Percentiles rank a stretch among this genome's conserved stretches.
phyloP scores from a whole-genome alignment of 768 basidiomycete species.

The Gymnopilus junonius region DNA sequence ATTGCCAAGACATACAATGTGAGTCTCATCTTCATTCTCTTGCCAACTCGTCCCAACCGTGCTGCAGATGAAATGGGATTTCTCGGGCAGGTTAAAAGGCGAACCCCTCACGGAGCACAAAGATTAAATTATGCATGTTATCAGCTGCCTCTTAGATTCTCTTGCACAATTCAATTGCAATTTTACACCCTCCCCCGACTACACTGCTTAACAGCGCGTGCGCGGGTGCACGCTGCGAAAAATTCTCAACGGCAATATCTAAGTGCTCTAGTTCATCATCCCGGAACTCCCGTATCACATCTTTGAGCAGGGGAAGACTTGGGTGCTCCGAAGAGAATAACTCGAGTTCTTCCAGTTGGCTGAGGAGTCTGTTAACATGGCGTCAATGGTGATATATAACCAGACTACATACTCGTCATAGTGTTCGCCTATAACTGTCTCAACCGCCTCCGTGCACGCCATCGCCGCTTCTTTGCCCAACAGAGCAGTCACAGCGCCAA shows the following conservation, averaged over 20 bases:
- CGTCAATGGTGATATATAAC: not conserved
- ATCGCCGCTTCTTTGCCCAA: conserved; percentile 94
- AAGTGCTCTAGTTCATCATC: conserved; percentile 97
- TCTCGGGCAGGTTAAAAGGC: conserved; percentile 41
- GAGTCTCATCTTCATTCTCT: conserved; percentile 54
- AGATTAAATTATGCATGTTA: not conserved
- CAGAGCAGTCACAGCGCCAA: conserved; percentile 85
- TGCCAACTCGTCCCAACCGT: conserved; percentile 30
- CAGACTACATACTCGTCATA: conserved; percentile 87
- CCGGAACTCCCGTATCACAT: conserved; percentile 81
- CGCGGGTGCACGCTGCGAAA: conserved; percentile 88
- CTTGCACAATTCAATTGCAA: conserved; percentile 90
- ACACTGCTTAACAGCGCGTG: conserved; percentile 89
- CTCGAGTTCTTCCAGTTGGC: conserved; percentile 82
- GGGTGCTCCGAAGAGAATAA: conserved; percentile 69
- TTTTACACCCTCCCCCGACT: conserved; percentile 84
- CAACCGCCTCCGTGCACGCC: conserved; percentile 98
- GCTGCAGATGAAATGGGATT: conserved; percentile 55
- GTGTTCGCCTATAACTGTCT: conserved; percentile 97
- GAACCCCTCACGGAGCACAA: conserved; percentile 13
- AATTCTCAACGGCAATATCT: conserved; percentile 86
- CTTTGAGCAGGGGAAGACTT: conserved; percentile 73
- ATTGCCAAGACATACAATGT: conserved; percentile 50
- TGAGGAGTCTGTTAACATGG: conserved; percentile 31
- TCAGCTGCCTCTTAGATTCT: conserved; percentile 51